Evolutionary conservation across 495 filamentous ascomycete species (phyloP), one percentile per base, ranked within the genome.

Genomic region (Penicillium goetzii): DNA sequence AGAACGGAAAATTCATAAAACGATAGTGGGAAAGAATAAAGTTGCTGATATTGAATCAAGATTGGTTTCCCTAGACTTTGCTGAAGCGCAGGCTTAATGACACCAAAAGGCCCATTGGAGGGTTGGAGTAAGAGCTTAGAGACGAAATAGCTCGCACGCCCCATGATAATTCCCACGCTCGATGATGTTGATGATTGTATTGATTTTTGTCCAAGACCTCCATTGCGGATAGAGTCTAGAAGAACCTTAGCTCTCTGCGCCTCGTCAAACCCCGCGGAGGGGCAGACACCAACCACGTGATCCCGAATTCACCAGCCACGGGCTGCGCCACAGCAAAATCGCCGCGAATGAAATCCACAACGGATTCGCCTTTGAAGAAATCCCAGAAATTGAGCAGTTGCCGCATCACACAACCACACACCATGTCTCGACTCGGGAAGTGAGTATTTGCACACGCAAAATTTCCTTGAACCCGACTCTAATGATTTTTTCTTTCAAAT

Each of bases 341-440:
- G 69, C 72, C 66, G 71, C 68, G 65, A 69, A 76, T 76, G 72
- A 80, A 81, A 81, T 81, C 79, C 79, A 81, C 79, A 81, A 81
- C 76, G 75, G 75, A 77, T 65, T 73, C 75, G 69, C 72, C 73
- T 78, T 73, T 71, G 67, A 75, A 74, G 70, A 77, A 78, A 74
- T 76, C 74, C 72, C 59, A 78, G 76, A 80, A 81, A 80, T 78
- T 80, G 71, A 76, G 70, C 75, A 66, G 57, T 69, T 70, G 59
- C 59, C 62, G 64, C 60, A 71, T 69, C 51, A 70, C 61, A 66
- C 68, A 65, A 69, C 66, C 68, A 68, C 64, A 67, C 75, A 80
- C 69, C 68, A 82, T 82, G 80, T 82, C 80, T 70, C 75, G 71
- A 74, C 74, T 76, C 72, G 76, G 72, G 67, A 81, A 82, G 80